These are phyloP conservation scores for Mycena capillaripes DNA, from an alignment of 768 basidiomycete genomes.

Conservation along the genomic window DNA sequence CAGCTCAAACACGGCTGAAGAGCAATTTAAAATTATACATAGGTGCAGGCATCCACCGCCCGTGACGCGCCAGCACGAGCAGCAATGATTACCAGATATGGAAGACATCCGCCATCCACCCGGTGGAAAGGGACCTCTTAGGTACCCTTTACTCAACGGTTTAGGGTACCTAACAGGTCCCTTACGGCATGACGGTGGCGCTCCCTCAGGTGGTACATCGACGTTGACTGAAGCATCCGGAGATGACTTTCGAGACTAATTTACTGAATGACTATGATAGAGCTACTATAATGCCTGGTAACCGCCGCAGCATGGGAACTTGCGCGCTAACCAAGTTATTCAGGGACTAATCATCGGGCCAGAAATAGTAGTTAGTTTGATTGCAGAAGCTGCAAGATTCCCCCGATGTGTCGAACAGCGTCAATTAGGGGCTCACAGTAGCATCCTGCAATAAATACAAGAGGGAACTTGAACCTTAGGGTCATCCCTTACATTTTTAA, in stretches of 20 bases:
- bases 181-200: too few species aligned
- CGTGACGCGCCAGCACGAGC: too few species aligned
- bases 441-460: background rate
- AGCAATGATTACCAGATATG: too few species aligned
- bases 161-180: too few species aligned
- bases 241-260: background rate
- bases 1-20: too few species aligned
- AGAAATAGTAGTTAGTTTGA: background rate
- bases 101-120: too few species aligned
- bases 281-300: background rate
- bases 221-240: background rate
- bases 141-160: too few species aligned
- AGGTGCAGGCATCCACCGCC: too few species aligned
- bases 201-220: too few species aligned
- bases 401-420: background rate
- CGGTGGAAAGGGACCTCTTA: too few species aligned
- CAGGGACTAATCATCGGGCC: background rate
- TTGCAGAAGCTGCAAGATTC: background rate
- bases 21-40: too few species aligned
- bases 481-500: background rate
- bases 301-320: background rate
- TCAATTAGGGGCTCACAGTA: background rate
- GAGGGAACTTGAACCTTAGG: background rate
- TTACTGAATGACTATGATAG: background rate
- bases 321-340: background rate